Percentiles rank a stretch among this genome's conserved stretches.
phyloP scores from a whole-genome alignment of 2,329 filamentous ascomycete species.

The Nigrograna mackinnonii region DNA sequence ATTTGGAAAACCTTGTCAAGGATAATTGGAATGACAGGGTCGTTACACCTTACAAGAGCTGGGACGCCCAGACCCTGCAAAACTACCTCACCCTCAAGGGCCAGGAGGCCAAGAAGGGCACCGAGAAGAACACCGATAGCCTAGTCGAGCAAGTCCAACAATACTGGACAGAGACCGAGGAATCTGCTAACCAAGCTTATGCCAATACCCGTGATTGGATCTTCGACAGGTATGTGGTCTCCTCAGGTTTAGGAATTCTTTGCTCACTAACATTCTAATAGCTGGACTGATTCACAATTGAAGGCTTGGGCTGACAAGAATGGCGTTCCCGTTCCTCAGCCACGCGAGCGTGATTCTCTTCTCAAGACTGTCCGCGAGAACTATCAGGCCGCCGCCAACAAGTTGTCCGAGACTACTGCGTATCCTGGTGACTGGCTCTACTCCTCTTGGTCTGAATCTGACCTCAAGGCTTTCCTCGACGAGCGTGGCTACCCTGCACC shows the following conservation, averaged over 20 bases:
- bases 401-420: slow-evolving; percentile 72
- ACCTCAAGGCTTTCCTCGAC: slow-evolving; percentile 92
- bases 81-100: slow-evolving; percentile 73
- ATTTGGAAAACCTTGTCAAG: slow-evolving; percentile 88
- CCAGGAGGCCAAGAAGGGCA: slow-evolving; percentile 67
- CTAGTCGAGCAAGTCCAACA: slow-evolving; percentile 71
- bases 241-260: not conserved
- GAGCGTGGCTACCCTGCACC: slow-evolving; percentile 83
- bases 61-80: slow-evolving; percentile 71
- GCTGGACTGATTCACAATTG: slow-evolving; percentile 90
- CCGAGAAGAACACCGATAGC: slow-evolving; percentile 69
- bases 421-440: slow-evolving; percentile 98
- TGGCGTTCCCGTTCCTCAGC: slow-evolving; percentile 83
- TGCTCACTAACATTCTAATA: slow-evolving; percentile 48
- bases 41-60: slow-evolving; percentile 73
- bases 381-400: slow-evolving; percentile 79
- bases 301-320: slow-evolving; percentile 92
- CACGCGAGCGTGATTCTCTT: slow-evolving; percentile 80
- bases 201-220: slow-evolving; percentile 83
- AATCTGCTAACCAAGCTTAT: slow-evolving; percentile 74
- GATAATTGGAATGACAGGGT: slow-evolving; percentile 85
- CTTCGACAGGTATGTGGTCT: slow-evolving; percentile 70
- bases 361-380: slow-evolving; percentile 77
- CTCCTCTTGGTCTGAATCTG: slow-evolving; percentile 86
- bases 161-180: slow-evolving; percentile 78